Conservation (phyloP, 164 flowering plant species). For the Euptelea pleiosperma region DNA sequence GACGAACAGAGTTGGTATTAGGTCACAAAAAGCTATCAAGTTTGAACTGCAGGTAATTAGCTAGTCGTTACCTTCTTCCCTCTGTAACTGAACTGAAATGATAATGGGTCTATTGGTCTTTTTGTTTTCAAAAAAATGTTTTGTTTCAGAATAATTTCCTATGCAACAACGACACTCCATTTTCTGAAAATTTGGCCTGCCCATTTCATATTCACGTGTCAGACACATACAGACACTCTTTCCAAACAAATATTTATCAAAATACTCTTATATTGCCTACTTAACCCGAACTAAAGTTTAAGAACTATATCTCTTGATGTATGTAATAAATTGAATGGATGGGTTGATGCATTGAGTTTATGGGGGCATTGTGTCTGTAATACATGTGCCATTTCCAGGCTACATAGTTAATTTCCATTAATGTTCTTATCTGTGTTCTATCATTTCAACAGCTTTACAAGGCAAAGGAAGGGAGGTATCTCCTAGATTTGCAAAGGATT, state of each 20-base stretch:
- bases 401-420: too few species aligned
- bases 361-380: neutral
- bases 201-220: too few species aligned
- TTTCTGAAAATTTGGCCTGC: neutral
- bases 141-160: neutral
- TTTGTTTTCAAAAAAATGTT: neutral
- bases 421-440: too few species aligned
- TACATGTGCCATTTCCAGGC: too few species aligned
- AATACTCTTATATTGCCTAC: too few species aligned
- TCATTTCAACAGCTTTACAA: conserved; percentile 31
- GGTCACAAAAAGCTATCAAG: conserved; percentile 22
- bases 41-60: conserved; percentile 37
- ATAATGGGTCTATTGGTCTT: neutral
- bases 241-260: too few species aligned
- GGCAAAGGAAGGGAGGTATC: conserved; percentile 18
- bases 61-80: neutral
- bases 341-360: neutral
- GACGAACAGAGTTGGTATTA: neutral
- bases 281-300: too few species aligned
- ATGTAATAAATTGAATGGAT: too few species aligned
- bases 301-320: too few species aligned
- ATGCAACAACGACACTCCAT: too few species aligned
- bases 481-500: conserved; percentile 30
- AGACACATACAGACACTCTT: too few species aligned
- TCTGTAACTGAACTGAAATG: too few species aligned